These are phyloP conservation scores for Glutinoglossum americanum DNA, from an alignment of 495 filamentous ascomycete genomes.

Conservation along the genomic window DNA sequence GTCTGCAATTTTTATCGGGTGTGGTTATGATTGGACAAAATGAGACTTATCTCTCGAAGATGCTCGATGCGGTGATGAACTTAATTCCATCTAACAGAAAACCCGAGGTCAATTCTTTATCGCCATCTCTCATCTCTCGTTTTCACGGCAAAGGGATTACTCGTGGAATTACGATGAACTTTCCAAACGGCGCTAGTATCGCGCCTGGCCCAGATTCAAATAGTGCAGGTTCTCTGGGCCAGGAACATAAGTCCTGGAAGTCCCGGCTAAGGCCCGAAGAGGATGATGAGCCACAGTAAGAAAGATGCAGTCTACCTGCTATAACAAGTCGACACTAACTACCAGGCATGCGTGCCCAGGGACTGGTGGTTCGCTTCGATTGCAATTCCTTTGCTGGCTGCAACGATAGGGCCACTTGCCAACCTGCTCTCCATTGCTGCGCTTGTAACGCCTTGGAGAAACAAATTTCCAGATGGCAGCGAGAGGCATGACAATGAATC, in stretches of 20 bases:
- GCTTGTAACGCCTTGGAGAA: conserved; percentile 44
- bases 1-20: not conserved
- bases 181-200: not conserved
- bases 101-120: too few species aligned
- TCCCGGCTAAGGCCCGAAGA: conserved; percentile 20
- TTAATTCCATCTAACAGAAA: too few species aligned
- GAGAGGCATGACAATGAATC: conserved; percentile 21
- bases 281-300: conserved; percentile 25
- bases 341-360: conserved; percentile 1
- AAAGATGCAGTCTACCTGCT: not conserved
- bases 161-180: not conserved
- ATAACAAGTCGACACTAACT: not conserved
- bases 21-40: not conserved
- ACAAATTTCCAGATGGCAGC: conserved; percentile 15
- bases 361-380: conserved; percentile 67
- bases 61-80: too few species aligned
- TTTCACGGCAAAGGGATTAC: not conserved
- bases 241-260: not conserved
- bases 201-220: not conserved
- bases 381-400: conserved; percentile 51
- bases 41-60: not conserved
- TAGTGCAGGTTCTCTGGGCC: not conserved
- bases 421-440: conserved; percentile 61
- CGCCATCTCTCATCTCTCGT: too few species aligned
- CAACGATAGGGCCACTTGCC: conserved; percentile 48